Base-by-base conservation (phyloP, 257 asterid species). In the Dorcoceras hygrometricum region DNA sequence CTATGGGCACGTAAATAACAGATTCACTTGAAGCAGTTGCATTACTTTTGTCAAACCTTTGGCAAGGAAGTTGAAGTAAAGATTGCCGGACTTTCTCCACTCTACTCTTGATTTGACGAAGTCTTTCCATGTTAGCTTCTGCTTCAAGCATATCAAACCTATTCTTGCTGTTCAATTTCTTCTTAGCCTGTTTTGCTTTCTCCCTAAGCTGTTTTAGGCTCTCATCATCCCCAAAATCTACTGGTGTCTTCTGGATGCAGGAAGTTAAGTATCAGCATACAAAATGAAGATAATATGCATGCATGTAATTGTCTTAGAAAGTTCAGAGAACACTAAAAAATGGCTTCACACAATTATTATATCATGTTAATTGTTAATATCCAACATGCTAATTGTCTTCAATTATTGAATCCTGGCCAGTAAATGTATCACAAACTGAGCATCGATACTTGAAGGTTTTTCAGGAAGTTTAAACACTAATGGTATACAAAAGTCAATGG, bases 181-280 rank as follows among this genome's bases (percentile, higher is more conserved):
- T 87, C 79, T 80, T 89, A 36, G 76, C 80, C 75, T 78, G 81
- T 71, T 84, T 89, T 27, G 89, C 90, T 67, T 76, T 86, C 68
- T 89, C 95, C 80, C 82, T 73, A 57, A 84, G 59, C 59, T 81
- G 87, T 75, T 84, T 91, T 46, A 86, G 84, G 83, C 95, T 84
- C 74, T 84, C 85, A 64, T 89, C 92, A 65, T 89, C 98, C 4
- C 82, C 93, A 59, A 68, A 73, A 70, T 89, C 96, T 59, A 66
- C 68, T 3, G 56, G 68, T 59, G 68, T 61, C 97, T 92, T 61
- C 97, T 92, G 90, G 57, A 54, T 39, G 27, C 54, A n/a, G 27
- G 22, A 67, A 73, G 62, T 19, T 3, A 57, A 20, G 24, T 19
- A 29, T 39, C 24, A 53, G 56, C 43, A 18, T 50, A 68, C 54